Evolutionary conservation across 2,329 filamentous ascomycete species (phyloP).

Genomic region (Arachnomyces sp.): DNA sequence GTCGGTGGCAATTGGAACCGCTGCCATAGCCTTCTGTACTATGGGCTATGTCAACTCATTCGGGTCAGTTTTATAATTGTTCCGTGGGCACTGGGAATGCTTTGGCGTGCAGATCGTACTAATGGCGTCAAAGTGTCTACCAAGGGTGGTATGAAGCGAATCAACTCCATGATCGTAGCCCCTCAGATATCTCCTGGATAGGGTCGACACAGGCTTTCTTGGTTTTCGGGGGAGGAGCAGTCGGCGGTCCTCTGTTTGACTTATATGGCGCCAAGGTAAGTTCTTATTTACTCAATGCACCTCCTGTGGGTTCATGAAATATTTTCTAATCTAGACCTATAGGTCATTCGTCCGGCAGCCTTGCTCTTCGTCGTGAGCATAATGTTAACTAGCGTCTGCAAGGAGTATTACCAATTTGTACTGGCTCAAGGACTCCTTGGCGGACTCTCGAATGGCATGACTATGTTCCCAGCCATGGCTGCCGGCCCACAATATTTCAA

Average conservation of each 20-base stretch:
- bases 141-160: not conserved
- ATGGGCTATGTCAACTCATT: conserved; percentile 7
- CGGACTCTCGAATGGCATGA: conserved; percentile 29
- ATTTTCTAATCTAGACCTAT: conserved; percentile 1
- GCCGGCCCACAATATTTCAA: conserved; percentile 42
- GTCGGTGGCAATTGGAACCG: conserved; percentile 6
- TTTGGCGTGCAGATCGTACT: not conserved
- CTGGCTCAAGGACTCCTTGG: conserved; percentile 20
- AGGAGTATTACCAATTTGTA: conserved; percentile 47
- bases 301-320: not conserved
- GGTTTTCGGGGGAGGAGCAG: conserved; percentile 20
- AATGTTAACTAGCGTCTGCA: conserved; percentile 55
- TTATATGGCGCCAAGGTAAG: conserved; percentile 15
- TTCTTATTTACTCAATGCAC: not conserved
- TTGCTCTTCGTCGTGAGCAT: conserved; percentile 43
- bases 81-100: not conserved
- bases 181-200: conserved; percentile 37
- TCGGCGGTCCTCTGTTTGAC: conserved; percentile 20
- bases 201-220: conserved; percentile 32
- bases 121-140: not conserved
- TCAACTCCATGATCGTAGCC: conserved; percentile 13
- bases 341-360: conserved; percentile 12
- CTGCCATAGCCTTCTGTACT: conserved; percentile 6
- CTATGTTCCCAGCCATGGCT: conserved; percentile 39
- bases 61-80: conserved; percentile 7